A percentile compares a stretch with the other conserved stretches of the same genome.
These are phyloP conservation scores for Piloderma croceum DNA, from an alignment of 768 basidiomycete genomes.

Conservation along the genomic window DNA sequence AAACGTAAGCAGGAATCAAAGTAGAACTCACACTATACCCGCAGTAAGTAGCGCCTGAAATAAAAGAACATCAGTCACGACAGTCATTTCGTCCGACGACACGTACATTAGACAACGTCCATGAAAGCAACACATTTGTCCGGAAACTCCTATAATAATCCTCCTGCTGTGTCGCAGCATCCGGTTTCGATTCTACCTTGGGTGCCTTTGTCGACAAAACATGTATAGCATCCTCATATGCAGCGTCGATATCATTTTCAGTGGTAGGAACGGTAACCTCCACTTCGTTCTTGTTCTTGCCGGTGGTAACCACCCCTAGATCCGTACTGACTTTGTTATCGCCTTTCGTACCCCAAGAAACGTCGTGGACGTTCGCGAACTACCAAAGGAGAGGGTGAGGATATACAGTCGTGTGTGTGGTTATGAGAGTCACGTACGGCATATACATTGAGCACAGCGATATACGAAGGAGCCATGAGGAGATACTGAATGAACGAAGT, in stretches of 20 bases:
- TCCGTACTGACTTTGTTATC: slow-evolving; percentile 83
- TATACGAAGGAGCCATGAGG: slow-evolving; percentile 90
- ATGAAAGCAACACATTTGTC: slow-evolving; percentile 87
- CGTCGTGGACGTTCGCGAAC: slow-evolving; percentile 87
- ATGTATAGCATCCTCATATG: slow-evolving; percentile 88
- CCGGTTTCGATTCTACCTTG: slow-evolving; percentile 59
- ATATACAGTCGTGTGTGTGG: background rate
- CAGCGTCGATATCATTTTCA: slow-evolving; percentile 82
- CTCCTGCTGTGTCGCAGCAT: slow-evolving; percentile 61
- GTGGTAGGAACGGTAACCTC: slow-evolving; percentile 82
- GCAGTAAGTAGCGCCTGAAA: slow-evolving; percentile 65
- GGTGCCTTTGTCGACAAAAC: slow-evolving; percentile 75
- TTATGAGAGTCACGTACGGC: slow-evolving; percentile 39
- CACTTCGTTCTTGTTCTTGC: slow-evolving; percentile 72
- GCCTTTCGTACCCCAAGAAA: slow-evolving; percentile 95
- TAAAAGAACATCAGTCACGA: slow-evolving; percentile 10
- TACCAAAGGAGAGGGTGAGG: slow-evolving; percentile 20
- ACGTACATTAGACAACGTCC: slow-evolving; percentile 82
- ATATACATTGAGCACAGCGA: slow-evolving; percentile 89
- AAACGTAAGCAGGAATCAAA: slow-evolving; percentile 4
- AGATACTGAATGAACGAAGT: slow-evolving; percentile 93
- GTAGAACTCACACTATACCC: slow-evolving; percentile 54
- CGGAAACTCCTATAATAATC: slow-evolving; percentile 88
- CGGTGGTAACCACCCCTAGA: slow-evolving; percentile 72
- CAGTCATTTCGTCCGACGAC: slow-evolving; percentile 4